A percentile compares a stretch with the other conserved stretches of the same genome.
phyloP scores from a whole-genome alignment of 192 early-diverging fungal genomes.

The Geranomyces variabilis region DNA sequence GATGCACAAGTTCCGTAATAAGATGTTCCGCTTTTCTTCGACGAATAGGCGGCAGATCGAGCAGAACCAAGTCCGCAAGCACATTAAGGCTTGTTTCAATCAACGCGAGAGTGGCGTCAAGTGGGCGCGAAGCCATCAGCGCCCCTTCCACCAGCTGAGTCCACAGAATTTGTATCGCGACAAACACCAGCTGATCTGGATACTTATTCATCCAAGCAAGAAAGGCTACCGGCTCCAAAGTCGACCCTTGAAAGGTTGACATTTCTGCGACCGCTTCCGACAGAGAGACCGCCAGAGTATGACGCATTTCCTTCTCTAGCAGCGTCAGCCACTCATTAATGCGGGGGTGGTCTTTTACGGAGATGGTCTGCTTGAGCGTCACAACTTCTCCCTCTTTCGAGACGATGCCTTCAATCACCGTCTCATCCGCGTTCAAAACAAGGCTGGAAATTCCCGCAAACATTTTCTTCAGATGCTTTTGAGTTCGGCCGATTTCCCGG shows the following conservation, averaged over 20 bases:
- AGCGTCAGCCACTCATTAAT: constrained; percentile 98
- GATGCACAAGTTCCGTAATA: constrained; percentile 98
- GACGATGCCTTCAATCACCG: constrained; percentile 74
- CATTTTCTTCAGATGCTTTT: constrained; percentile 99
- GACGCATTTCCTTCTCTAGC: constrained; percentile 93
- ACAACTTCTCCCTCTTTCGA: constrained; percentile 95
- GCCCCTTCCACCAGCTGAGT: constrained; percentile 84
- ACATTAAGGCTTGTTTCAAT: constrained; percentile 77
- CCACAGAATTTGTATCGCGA: constrained; percentile 90
- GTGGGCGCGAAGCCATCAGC: constrained; percentile 47
- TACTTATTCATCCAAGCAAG: constrained; percentile 85
- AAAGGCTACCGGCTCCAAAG: constrained; percentile 59
- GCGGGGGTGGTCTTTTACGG: constrained; percentile 79
- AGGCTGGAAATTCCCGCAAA: constrained; percentile 94
- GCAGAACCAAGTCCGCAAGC: constrained; percentile 91
- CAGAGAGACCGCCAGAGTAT: constrained; percentile 78
- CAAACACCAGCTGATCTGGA: constrained; percentile 91
- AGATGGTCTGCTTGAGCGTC: constrained; percentile 74
- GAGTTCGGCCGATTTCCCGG: constrained; percentile 92
- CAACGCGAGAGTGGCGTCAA: constrained; percentile 60
- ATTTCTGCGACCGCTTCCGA: constrained; percentile 73
- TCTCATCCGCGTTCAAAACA: constrained; percentile 77
- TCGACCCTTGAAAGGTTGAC: constrained; percentile 58
- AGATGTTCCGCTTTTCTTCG: constrained; percentile 97
- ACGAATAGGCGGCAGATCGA: constrained; percentile 77